Base-by-base conservation (phyloP, 495 filamentous ascomycete species). In the Poronia punctata region DNA sequence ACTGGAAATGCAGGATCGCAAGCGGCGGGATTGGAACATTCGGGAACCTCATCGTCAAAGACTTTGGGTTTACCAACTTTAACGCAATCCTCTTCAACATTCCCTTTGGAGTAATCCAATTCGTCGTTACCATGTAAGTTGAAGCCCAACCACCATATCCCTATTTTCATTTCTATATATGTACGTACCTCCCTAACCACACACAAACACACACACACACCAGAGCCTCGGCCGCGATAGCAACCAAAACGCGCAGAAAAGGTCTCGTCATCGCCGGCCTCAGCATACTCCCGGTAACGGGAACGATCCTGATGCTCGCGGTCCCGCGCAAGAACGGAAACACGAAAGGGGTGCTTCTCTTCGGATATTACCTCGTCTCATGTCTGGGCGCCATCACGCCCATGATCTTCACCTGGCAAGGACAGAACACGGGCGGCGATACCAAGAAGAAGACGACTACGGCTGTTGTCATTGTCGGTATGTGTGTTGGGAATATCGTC, bases 371-470 rank as follows among this genome's bases (percentile, higher is more conserved):
- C 26, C 45, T 67, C 7, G 63, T 66, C 19, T 64, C 62, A 5
- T 57, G 63, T 50, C 57, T 62, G 51, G 65, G 49, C 2, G 52
- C 39, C 6, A 48, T 62, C 58, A 74, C 76, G 6, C 78, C 79
- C 4, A 60, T 83, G 51, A 74, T 83, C 26, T 82, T 80, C 52
- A 71, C 76, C 0, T 83, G 79, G 79, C 74, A 72, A 10, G 78
- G 75, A 0, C 76, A 70, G 46, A 83, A 83, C 50, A 83, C 78
- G 0, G 79, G 68, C 1, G 78, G 78, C 0, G 78, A 83, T 45
- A 81, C 78, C 11, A 83, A 83, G 56, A 76, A 79, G 49, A 82
- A 82, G 46, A 70, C 76, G 18, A 80, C 72, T 0, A 79, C 78
- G 0, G 76, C 63, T 38, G 70, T 81, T 28, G 59, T 82, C 6